Evolutionary conservation across 495 filamentous ascomycete genomes (phyloP), one percentile per base, ranked within the genome.

Genomic region (Tetracladium marchalianum): DNA sequence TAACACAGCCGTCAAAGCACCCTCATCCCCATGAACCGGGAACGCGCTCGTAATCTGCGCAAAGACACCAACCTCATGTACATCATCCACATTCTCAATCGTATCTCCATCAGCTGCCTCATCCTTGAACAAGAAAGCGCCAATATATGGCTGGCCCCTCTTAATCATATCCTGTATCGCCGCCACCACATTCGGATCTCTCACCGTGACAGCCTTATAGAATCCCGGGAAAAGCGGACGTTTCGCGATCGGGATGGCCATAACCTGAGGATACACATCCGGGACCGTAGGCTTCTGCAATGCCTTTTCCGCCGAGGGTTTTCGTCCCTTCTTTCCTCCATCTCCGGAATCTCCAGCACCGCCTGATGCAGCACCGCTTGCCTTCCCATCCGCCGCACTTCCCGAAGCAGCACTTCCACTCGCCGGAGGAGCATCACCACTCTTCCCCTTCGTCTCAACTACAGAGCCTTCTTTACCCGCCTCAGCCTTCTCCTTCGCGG

Each of bases 191-290:
- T 87, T 83, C 5, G 81, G 84, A 60, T 99, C 87, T 51, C 83
- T 82, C 43, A 99, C 89, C 4, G 92, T 97, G 49, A 99, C 85
- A 2, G 93, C 90, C 62, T 99, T 99, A 68, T 99, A 99, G 66
- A 95, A 99, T 0, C 93, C 93, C 0, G 93, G 93, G 65, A 96
- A 99, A 1, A 99, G 67, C 18, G 92, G 93, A 39, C 93, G 77
- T 66, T 92, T 90, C 5, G 86, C 84, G 54, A 99, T 95, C n/a
- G 93, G 92, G 45, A 99, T 90, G 0, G 93, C 93, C 84, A 99
- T 89, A 40, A 99, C 89, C 59, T 97, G 90, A 16, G 93, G 92
- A 62, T 99, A 99, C 33, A 96, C 81, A 40, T 96, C 93, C 16
- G 93, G 93, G 5, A 96, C 81, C 0, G 80, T 72, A 3, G 88